phyloP scores from a whole-genome alignment of 805 yeast genomes.

The Candida suzukii region DNA sequence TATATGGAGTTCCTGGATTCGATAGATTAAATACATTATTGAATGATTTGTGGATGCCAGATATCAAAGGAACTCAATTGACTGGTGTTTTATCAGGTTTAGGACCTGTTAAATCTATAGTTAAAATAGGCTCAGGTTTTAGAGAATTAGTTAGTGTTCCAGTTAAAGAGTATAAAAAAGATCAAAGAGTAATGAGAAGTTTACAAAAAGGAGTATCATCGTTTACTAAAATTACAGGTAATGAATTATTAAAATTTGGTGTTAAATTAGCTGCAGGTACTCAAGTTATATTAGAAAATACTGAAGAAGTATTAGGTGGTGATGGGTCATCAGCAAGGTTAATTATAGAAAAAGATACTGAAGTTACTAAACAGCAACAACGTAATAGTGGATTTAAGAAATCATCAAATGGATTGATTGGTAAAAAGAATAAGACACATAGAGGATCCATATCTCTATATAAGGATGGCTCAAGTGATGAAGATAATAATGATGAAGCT shows the following conservation, averaged over 20 bases:
- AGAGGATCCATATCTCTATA: slow-evolving; percentile 2
- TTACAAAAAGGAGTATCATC: slow-evolving; percentile 67
- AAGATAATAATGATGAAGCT: slow-evolving; percentile 5
- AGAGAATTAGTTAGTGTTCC: slow-evolving; percentile 70
- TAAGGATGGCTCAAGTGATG: slow-evolving; percentile 1
- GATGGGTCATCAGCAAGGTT: slow-evolving; percentile 43
- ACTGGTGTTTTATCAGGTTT: slow-evolving; percentile 78
- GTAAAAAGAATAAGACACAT: not conserved
- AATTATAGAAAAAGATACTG: slow-evolving; percentile 6
- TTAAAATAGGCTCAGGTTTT: slow-evolving; percentile 73
- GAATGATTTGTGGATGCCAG: slow-evolving; percentile 80
- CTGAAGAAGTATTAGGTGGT: slow-evolving; percentile 77
- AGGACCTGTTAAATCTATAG: slow-evolving; percentile 72
- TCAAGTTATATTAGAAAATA: slow-evolving; percentile 68
- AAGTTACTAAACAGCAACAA: slow-evolving; percentile 2
- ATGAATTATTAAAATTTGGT: slow-evolving; percentile 74
- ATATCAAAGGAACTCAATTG: slow-evolving; percentile 74
- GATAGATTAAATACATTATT: slow-evolving; percentile 48
- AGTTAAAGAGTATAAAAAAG: slow-evolving; percentile 63
- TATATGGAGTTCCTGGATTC: slow-evolving; percentile 77
- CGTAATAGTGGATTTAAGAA: not conserved
- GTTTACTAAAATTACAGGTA: slow-evolving; percentile 73
- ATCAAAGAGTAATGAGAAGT: slow-evolving; percentile 62
- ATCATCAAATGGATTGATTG: not conserved
- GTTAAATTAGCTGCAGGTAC: slow-evolving; percentile 85